Conservation (phyloP, 306 rosid genomes). For the Pyrus pyrifolia region DNA sequence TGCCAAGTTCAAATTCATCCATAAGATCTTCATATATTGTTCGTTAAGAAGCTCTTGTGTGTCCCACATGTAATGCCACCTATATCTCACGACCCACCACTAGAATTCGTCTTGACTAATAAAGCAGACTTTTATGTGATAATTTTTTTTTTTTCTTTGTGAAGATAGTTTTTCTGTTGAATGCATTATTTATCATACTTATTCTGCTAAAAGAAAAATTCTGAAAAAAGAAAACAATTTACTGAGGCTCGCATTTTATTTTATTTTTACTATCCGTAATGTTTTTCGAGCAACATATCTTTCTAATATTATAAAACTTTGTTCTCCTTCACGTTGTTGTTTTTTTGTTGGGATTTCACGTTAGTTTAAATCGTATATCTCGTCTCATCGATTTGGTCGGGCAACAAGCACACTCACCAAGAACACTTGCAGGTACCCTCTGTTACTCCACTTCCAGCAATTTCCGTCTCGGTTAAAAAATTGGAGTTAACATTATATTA, state of each 20-base stretch:
- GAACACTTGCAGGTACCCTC: conserved; percentile 20
- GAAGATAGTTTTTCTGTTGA: background rate
- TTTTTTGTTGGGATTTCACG: too few species aligned
- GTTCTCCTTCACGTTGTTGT: background rate
- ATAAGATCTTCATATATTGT: background rate
- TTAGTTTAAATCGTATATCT: background rate
- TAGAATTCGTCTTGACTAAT: background rate
- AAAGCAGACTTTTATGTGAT: background rate
- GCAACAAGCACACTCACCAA: conserved; percentile 15
- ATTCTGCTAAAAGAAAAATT: too few species aligned
- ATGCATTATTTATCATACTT: background rate
- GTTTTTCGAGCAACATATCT: too few species aligned
- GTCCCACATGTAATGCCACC: background rate
- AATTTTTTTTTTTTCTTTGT: background rate
- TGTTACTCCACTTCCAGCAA: conserved; percentile 24
- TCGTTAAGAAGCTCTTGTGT: background rate
- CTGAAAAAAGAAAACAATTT: background rate
- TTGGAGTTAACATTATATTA: background rate
- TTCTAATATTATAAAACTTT: too few species aligned
- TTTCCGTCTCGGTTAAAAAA: conserved; percentile 1
- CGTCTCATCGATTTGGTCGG: background rate
- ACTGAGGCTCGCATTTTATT: background rate
- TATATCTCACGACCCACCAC: background rate
- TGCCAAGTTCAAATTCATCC: background rate
- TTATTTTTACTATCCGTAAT: too few species aligned